phyloP scores from a whole-genome alignment of 306 rosid genomes.

The Vigna mungo region DNA sequence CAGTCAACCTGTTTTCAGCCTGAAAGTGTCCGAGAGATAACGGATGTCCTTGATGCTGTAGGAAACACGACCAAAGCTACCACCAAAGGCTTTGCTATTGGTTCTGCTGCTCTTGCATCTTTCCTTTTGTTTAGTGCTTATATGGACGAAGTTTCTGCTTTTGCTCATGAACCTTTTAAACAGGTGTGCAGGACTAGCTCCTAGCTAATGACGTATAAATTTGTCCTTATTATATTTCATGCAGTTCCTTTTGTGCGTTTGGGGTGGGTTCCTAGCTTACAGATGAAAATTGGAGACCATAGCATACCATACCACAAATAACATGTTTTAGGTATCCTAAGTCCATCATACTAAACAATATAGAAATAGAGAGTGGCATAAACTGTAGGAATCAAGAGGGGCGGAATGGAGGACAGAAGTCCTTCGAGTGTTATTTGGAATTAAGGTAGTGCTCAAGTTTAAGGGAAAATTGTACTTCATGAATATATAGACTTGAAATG shows the following conservation, averaged over 20 bases:
- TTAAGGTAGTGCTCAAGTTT: not conserved
- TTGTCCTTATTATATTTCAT: not conserved
- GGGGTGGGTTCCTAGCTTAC: not conserved
- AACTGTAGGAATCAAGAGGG: not conserved
- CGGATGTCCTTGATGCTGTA: constrained; percentile 96
- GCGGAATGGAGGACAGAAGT: not conserved
- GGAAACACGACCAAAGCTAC: constrained; percentile 99
- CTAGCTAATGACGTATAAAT: constrained; percentile 23
- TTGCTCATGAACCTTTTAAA: constrained; percentile 80
- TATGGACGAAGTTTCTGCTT: constrained; percentile 93
- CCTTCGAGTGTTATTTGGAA: not conserved
- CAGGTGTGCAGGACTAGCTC: constrained; percentile 62
- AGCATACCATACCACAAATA: not conserved
- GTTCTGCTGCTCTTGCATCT: constrained; percentile 99
- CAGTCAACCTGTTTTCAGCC: constrained; percentile 63
- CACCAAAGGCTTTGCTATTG: constrained; percentile 98
- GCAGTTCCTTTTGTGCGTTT: not conserved
- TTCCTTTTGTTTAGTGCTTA: constrained; percentile 99
- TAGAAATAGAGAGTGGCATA: not conserved
- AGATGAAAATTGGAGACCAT: not conserved
- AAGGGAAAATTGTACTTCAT: not conserved
- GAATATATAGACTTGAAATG: not conserved
- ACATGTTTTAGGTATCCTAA: not conserved
- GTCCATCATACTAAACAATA: not conserved
- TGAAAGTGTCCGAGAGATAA: constrained; percentile 97